These are phyloP conservation scores for Saksenaea oblongispora DNA, from an alignment of 371 early-diverging fungal species.

Conservation along the genomic window DNA sequence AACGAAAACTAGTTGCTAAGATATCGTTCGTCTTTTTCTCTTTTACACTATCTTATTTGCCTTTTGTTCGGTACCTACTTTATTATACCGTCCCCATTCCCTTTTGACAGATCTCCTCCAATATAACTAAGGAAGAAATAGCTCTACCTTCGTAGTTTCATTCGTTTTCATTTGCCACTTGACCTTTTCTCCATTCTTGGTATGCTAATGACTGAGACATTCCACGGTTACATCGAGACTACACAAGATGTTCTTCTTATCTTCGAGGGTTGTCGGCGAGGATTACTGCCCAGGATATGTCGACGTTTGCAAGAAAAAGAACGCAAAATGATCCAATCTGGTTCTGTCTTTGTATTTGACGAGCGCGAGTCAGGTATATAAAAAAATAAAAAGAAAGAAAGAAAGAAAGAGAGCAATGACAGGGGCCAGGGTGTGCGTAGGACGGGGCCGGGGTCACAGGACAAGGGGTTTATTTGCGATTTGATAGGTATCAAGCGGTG, in stretches of 20 bases:
- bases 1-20: background rate
- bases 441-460: constrained; percentile 4
- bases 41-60: background rate
- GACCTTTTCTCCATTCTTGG: background rate
- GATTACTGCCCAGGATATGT: constrained; percentile 55
- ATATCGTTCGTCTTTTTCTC: constrained; percentile 2
- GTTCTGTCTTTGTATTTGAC: constrained; percentile 73
- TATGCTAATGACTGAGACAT: constrained; percentile 38
- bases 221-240: constrained; percentile 55
- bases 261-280: constrained; percentile 68
- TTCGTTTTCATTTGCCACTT: background rate
- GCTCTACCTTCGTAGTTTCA: background rate
- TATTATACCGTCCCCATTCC: background rate
- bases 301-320: constrained; percentile 67
- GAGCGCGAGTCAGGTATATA: constrained; percentile 59
- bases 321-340: constrained; percentile 57
- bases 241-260: constrained; percentile 67
- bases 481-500: constrained; percentile 68
- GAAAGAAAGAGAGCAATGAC: background rate
- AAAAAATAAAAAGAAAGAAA: background rate
- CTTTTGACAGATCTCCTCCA: constrained; percentile 1
- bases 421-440: constrained; percentile 4
- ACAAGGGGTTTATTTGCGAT: constrained; percentile 6
- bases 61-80: background rate
- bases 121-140: background rate